Percentiles rank a stretch among this genome's conserved stretches.
phyloP scores from a whole-genome alignment of 2,329 filamentous ascomycete genomes.

The Penicillium crustosum region DNA sequence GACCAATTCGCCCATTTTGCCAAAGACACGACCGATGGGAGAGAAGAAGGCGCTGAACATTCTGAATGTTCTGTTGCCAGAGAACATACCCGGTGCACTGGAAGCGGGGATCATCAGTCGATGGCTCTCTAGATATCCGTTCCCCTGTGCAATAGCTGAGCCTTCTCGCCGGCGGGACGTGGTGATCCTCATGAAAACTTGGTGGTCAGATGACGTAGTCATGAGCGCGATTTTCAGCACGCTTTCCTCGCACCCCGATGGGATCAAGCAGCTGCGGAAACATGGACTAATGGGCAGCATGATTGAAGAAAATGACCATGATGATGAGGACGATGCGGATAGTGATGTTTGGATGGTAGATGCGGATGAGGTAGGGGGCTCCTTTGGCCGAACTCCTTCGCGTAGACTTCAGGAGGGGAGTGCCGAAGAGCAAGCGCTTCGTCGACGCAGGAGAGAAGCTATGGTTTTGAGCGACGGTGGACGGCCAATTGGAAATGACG shows the following conservation, averaged over 20 bases:
- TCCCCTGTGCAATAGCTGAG: slow-evolving; percentile 57
- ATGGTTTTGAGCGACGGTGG: slow-evolving; percentile 90
- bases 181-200: slow-evolving; percentile 43
- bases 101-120: slow-evolving; percentile 66
- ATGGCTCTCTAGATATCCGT: slow-evolving; percentile 73
- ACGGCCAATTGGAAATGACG: slow-evolving; percentile 67
- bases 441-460: slow-evolving; percentile 77
- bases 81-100: slow-evolving; percentile 58
- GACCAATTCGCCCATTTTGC: slow-evolving; percentile 40
- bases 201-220: slow-evolving; percentile 43
- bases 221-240: slow-evolving; percentile 47
- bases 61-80: slow-evolving; percentile 62
- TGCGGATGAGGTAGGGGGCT: slow-evolving; percentile 53
- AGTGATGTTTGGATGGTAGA: slow-evolving; percentile 53
- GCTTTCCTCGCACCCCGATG: slow-evolving; percentile 40
- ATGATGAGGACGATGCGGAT: slow-evolving; percentile 48
- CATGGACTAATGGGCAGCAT: slow-evolving; percentile 45
- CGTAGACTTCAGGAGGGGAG: slow-evolving; percentile 36
- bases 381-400: slow-evolving; percentile 32
- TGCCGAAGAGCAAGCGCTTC: slow-evolving; percentile 63
- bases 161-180: slow-evolving; percentile 47
- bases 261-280: slow-evolving; percentile 43
- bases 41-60: slow-evolving; percentile 49
- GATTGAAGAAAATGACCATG: slow-evolving; percentile 52
- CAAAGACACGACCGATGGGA: slow-evolving; percentile 42